Conservation (phyloP, 2,329 filamentous ascomycete genomes). For the Aureobasidium sp. region DNA sequence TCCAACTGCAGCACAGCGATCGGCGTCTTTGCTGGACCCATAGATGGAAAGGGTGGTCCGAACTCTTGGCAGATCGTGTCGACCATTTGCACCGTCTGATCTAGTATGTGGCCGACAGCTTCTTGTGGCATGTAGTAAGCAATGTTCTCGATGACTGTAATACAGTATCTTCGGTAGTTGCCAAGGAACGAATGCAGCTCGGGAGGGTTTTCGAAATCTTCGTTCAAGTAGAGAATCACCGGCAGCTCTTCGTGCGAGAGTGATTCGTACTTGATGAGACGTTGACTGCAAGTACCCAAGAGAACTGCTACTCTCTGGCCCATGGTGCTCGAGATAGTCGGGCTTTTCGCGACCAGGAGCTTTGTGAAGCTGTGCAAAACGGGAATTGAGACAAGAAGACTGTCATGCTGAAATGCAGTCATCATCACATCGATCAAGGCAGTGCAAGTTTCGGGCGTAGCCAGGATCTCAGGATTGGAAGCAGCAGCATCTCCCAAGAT, state of each 20-base stretch:
- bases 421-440: constrained; percentile 74
- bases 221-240: constrained; percentile 71
- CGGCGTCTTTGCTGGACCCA: constrained; percentile 53
- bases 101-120: constrained; percentile 79
- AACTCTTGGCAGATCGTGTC: constrained; percentile 37
- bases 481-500: constrained; percentile 78
- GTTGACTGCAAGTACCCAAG: constrained; percentile 71
- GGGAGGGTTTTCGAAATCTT: constrained; percentile 90
- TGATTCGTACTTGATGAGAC: constrained; percentile 79
- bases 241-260: constrained; percentile 75
- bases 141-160: constrained; percentile 77
- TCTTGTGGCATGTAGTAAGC: constrained; percentile 74
- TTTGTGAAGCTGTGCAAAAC: constrained; percentile 84
- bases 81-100: constrained; percentile 64
- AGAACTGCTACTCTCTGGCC: constrained; percentile 61
- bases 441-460: constrained; percentile 59
- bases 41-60: constrained; percentile 14
- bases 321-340: constrained; percentile 55
- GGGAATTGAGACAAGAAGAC: constrained; percentile 87
- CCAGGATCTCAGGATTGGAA: constrained; percentile 54
- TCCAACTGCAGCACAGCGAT: constrained; percentile 71
- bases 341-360: constrained; percentile 61
- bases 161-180: constrained; percentile 88
- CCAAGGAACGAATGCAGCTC: constrained; percentile 92
- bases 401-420: constrained; percentile 70